These are phyloP conservation scores for Kockiozyma suomiensis DNA, from an alignment of 805 yeast genomes.

Conservation along the genomic window DNA sequence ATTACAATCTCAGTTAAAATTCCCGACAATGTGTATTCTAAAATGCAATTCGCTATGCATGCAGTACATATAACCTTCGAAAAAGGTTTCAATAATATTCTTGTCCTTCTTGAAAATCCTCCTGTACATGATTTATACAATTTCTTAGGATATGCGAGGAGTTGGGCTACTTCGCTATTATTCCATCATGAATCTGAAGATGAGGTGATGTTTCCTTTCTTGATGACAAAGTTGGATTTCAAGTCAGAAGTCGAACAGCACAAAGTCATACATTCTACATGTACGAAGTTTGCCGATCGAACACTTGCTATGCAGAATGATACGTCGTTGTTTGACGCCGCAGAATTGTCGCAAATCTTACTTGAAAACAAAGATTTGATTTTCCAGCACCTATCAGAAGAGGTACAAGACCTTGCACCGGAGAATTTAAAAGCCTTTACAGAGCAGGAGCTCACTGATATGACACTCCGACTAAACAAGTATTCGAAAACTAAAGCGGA, in stretches of 20 bases:
- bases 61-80: conserved; percentile 15
- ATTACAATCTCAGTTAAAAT: neutral
- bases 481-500: conserved; percentile 8
- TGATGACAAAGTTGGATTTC: conserved; percentile 10
- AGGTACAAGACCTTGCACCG: conserved; percentile 18
- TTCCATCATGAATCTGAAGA: conserved; percentile 18
- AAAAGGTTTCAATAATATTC: conserved; percentile 10
- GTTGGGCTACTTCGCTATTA: conserved; percentile 12
- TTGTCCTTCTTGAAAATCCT: conserved; percentile 8
- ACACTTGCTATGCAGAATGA: conserved; percentile 4
- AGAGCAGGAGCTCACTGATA: conserved; percentile 1
- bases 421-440: conserved; percentile 8
- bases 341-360: conserved; percentile 1
- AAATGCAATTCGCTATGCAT: conserved; percentile 15
- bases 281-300: neutral
- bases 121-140: conserved; percentile 9
- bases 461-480: neutral
- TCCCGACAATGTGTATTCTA: conserved; percentile 8
- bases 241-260: conserved; percentile 13
- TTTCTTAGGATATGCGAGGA: conserved; percentile 19
- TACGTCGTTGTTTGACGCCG: conserved; percentile 7
- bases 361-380: conserved; percentile 6
- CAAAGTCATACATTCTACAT: conserved; percentile 1
- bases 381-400: conserved; percentile 14
- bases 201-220: conserved; percentile 16